These are phyloP conservation scores for Sporobolomyces roseus DNA, from an alignment of 768 basidiomycete genomes.

Conservation along the genomic window DNA sequence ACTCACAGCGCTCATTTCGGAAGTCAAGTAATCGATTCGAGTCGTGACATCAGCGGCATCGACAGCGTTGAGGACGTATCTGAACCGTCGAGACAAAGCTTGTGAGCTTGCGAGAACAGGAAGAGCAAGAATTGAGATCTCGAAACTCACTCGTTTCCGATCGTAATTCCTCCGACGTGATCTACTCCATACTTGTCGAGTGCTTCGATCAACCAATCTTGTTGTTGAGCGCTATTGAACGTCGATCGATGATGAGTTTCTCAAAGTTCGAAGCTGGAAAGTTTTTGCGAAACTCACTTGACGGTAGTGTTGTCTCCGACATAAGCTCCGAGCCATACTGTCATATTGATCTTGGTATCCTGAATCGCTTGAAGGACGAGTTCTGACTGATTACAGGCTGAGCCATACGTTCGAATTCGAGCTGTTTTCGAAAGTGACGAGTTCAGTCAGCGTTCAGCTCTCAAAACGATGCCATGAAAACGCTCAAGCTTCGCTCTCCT, in stretches of 20 bases:
- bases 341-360: constrained; percentile 60
- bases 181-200: constrained; percentile 72
- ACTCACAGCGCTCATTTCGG: constrained; percentile 15
- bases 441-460: too few relatives aligned
- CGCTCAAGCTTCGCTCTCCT: too few relatives aligned
- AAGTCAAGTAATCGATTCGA: neutral
- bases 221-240: constrained; percentile 65
- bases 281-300: neutral
- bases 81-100: neutral
- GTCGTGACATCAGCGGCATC: neutral
- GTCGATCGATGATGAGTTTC: neutral
- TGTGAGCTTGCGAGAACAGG: neutral
- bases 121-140: neutral
- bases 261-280: too few relatives aligned
- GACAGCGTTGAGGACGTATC: constrained; percentile 37
- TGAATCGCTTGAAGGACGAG: constrained; percentile 75
- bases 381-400: constrained; percentile 47
- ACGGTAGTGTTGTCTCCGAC: constrained; percentile 51
- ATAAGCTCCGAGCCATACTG: constrained; percentile 46
- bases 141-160: constrained; percentile 83
- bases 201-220: constrained; percentile 59
- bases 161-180: constrained; percentile 74
- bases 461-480: too few relatives aligned
- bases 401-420: constrained; percentile 37
- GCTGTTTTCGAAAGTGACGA: constrained; percentile 3